Percentiles rank a stretch among this genome's conserved stretches.
Conservation (phyloP, 306 rosid genomes). For the Fragaria nilgerrensis region DNA sequence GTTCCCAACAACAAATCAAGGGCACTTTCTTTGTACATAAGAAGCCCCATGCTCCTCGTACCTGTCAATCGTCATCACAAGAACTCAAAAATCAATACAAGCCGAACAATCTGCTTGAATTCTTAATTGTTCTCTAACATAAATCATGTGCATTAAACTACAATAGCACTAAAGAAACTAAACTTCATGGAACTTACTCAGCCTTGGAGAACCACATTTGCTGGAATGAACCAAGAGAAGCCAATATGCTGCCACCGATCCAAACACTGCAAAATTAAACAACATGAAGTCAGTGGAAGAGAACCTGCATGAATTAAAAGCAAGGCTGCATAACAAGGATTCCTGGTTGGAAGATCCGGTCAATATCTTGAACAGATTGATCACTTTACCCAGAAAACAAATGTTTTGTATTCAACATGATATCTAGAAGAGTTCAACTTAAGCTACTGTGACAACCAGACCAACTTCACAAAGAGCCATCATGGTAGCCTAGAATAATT, state of each 20-base stretch:
- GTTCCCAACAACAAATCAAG: constrained; percentile 35
- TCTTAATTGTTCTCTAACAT: background rate
- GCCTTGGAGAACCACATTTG: constrained; percentile 86
- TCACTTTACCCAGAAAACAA: background rate
- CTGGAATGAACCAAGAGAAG: constrained; percentile 99
- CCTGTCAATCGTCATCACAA: constrained; percentile 42
- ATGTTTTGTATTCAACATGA: background rate
- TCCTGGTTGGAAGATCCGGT: background rate
- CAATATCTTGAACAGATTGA: background rate
- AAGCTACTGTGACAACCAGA: background rate
- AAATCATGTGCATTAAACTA: background rate
- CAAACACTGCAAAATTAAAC: constrained; percentile 65
- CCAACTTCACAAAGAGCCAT: background rate
- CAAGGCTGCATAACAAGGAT: background rate
- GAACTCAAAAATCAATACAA: background rate
- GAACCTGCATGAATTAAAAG: constrained; percentile 11
- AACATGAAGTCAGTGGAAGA: constrained; percentile 24
- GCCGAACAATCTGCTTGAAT: background rate
- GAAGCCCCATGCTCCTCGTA: constrained; percentile 99
- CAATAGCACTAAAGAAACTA: background rate
- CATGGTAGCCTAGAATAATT: background rate
- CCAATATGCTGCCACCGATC: constrained; percentile 99
- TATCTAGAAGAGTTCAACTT: background rate
- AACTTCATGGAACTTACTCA: constrained; percentile 55
- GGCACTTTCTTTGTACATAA: constrained; percentile 91